Percentiles rank a stretch among this genome's conserved stretches.
These are phyloP conservation scores for Pezicula radicicola DNA, from an alignment of 2,329 filamentous ascomycete genomes.

Conservation along the genomic window DNA sequence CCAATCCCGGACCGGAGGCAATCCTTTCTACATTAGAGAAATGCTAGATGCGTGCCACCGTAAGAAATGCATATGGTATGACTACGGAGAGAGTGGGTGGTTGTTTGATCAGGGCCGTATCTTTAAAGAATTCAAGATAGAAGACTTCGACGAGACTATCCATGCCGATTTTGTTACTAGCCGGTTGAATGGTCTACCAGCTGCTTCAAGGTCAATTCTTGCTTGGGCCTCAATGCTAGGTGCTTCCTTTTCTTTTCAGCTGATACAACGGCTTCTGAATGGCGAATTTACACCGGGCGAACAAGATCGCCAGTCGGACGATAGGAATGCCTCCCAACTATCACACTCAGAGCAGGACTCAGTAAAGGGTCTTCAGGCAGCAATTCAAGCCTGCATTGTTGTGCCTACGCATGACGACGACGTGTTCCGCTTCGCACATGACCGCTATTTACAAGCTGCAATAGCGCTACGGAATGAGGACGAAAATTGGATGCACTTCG, in stretches of 20 bases:
- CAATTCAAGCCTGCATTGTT: constrained; percentile 77
- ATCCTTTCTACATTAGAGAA: constrained; percentile 87
- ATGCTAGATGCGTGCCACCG: constrained; percentile 86
- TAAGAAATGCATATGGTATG: constrained; percentile 84
- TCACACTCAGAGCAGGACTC: constrained; percentile 61
- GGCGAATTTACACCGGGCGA: constrained; percentile 60
- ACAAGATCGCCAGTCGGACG: constrained; percentile 33
- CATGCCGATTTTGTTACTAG: constrained; percentile 80
- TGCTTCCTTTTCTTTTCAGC: constrained; percentile 76
- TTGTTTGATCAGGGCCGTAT: constrained; percentile 81
- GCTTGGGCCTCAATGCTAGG: constrained; percentile 85
- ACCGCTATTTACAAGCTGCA: constrained; percentile 78
- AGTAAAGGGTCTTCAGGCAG: constrained; percentile 73
- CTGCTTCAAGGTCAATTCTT: constrained; percentile 70
- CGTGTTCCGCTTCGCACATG: constrained; percentile 83
- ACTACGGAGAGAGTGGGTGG: constrained; percentile 80
- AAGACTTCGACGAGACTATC: constrained; percentile 74
- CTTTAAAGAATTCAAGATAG: constrained; percentile 79
- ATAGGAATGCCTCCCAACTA: constrained; percentile 30
- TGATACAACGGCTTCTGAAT: constrained; percentile 74
- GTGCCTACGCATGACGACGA: constrained; percentile 82
- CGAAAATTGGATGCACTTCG: constrained; percentile 81
- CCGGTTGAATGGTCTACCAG: constrained; percentile 72
- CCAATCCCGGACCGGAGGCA: constrained; percentile 83
- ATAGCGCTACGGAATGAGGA: constrained; percentile 67